phyloP scores from a whole-genome alignment of 2,329 filamentous ascomycete genomes.

The Acephala macrosclerotiorum region DNA sequence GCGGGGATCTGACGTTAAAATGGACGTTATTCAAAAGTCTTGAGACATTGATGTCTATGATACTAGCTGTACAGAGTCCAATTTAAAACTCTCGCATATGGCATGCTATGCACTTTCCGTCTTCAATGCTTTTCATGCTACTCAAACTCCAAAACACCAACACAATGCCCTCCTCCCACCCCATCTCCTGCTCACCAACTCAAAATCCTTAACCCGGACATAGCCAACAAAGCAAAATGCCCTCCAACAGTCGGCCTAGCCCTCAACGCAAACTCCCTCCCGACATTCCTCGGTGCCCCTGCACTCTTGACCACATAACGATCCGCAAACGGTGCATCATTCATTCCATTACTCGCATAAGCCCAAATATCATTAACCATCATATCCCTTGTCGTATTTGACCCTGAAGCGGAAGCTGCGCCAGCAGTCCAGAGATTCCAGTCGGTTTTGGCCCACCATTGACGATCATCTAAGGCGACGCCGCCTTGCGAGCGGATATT shows the following conservation, averaged over 20 bases:
- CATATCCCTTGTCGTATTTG: not conserved
- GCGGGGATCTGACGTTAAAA: not conserved
- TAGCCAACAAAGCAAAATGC: not conserved
- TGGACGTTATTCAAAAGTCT: not conserved
- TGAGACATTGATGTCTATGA: not conserved
- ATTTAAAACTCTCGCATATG: not conserved
- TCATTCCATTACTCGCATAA: not conserved
- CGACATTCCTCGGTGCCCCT: not conserved
- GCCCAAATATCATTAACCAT: conserved; percentile 3
- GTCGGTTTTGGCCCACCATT: conserved; percentile 52
- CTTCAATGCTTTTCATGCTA: not conserved
- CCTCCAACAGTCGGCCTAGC: not conserved
- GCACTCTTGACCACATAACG: not conserved
- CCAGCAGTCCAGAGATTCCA: conserved; percentile 50
- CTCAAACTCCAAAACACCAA: not conserved
- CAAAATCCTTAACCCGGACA: not conserved
- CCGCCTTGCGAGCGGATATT: conserved; percentile 47
- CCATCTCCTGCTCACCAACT: not conserved
- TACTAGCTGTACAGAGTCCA: not conserved
- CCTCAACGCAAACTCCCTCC: not conserved
- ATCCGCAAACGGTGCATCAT: not conserved
- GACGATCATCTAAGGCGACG: conserved; percentile 49
- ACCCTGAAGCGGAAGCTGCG: not conserved
- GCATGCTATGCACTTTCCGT: not conserved
- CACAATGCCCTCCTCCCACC: not conserved